These are phyloP conservation scores for Limonomyces culmigenus DNA, from an alignment of 1,284 basidiomycete species.

Conservation along the genomic window DNA sequence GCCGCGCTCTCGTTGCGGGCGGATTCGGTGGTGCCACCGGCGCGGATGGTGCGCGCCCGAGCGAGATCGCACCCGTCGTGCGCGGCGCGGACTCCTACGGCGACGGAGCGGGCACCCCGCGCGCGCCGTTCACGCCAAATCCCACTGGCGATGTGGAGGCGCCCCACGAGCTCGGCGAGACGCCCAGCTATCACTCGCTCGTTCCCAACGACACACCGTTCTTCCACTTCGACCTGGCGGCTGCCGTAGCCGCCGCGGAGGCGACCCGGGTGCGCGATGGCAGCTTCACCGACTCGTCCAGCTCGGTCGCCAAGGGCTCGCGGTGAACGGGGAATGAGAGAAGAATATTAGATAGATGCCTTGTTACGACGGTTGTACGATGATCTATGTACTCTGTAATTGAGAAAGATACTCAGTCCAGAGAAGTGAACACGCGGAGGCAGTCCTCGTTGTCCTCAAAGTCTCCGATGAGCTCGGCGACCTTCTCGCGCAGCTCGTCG, in stretches of 20 bases:
- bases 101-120: slow-evolving; percentile 5
- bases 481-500: slow-evolving; percentile 21
- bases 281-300: too few relatives aligned
- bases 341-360: too few relatives aligned
- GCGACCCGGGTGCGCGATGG: too few relatives aligned
- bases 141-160: slow-evolving; percentile 11
- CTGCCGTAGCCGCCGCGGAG: slow-evolving; percentile 65
- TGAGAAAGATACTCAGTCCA: too few relatives aligned
- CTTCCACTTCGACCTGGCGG: slow-evolving; percentile 73
- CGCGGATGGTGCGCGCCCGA: slow-evolving; percentile 21
- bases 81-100: slow-evolving; percentile 29
- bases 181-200: slow-evolving; percentile 10
- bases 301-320: too few relatives aligned
- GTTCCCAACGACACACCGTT: slow-evolving; percentile 53
- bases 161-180: background rate
- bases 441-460: slow-evolving; percentile 50
- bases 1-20: slow-evolving; percentile 74
- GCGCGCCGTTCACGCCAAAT: slow-evolving; percentile 1
- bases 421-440: slow-evolving; percentile 42
- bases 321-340: too few relatives aligned
- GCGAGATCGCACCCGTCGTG: slow-evolving; percentile 63
- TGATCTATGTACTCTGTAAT: too few relatives aligned
- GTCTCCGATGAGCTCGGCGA: slow-evolving; percentile 32
- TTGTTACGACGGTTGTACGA: too few relatives aligned
- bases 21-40: slow-evolving; percentile 61